These are phyloP conservation scores for Arbutus unedo DNA, from an alignment of 148 eudicot genomes.

Conservation along the genomic window DNA sequence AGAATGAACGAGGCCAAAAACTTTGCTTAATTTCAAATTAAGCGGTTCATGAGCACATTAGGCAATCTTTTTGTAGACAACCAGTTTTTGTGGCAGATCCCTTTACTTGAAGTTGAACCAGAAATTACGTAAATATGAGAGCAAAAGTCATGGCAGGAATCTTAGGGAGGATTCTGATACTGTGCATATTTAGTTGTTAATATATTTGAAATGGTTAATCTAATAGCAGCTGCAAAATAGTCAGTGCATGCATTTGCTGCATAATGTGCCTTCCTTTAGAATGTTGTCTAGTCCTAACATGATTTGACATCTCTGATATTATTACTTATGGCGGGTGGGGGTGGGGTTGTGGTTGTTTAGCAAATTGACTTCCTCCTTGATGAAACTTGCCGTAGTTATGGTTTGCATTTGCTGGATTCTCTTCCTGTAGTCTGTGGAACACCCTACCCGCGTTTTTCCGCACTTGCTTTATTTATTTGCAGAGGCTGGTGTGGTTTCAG, in stretches of 20 bases:
- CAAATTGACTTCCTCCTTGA: not conserved
- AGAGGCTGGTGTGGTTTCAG: not conserved
- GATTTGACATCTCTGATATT: not conserved
- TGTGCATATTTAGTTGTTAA: not conserved
- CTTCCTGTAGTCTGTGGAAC: not conserved
- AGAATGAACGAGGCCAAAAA: not conserved
- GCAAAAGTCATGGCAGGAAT: not conserved
- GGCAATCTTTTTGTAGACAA: too few relatives aligned
- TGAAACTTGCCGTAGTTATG: not conserved
- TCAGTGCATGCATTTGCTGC: not conserved
- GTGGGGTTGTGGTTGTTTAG: too few relatives aligned
- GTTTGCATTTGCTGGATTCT: not conserved
- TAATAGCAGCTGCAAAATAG: not conserved
- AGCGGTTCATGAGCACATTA: not conserved
- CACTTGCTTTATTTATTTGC: not conserved
- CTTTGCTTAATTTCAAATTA: not conserved
- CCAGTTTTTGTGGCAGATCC: too few relatives aligned
- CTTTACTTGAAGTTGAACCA: not conserved
- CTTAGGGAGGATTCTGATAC: not conserved
- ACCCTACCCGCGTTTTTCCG: too few relatives aligned
- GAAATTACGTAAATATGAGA: not conserved
- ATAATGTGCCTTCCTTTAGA: not conserved
- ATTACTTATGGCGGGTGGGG: too few relatives aligned
- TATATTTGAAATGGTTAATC: conserved; percentile 4
- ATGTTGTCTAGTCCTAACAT: not conserved